Evolutionary conservation across 2,329 filamentous ascomycete genomes (phyloP), one percentile per base, ranked within the genome.

Genomic region (Epichloe amarillans): DNA sequence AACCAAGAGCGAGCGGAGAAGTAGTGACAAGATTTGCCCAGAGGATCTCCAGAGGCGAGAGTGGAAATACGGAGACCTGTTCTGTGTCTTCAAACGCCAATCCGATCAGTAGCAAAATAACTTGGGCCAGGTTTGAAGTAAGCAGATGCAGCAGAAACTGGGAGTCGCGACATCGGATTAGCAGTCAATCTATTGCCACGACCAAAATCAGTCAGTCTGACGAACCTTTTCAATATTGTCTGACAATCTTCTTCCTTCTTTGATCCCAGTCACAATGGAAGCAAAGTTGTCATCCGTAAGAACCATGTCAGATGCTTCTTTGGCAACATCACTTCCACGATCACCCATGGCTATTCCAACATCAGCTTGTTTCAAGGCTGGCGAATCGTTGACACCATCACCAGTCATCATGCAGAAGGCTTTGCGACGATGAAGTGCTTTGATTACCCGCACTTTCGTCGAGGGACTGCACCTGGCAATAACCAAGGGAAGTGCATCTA

Each of bases 211-310:
- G 30, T 37, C 19, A 6, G 30, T 37, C 19, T 8, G 23, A 17
- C 60, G 40, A 60, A 83, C 83, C 70, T 86, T 86, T 62, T 86
- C 82, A 54, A 87, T 84, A 56, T 86, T 86, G 69, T 86, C 82
- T 56, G 84, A 83, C 49, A 86, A 72, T 38, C 83, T 72, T 41
- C 83, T 76, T 12, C 83, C 83, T 64, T 86, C 82, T 61, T 83
- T 77, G 44, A 87, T 81, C 36, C 80, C 83, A n/a, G 79, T 82
- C 40, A 86, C 75, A 50, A 86, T 87, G 30, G 84, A 88, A 11
- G 88, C 86, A 62, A 94, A 94, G 67, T 94, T 90, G 65, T 93
- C 88, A 62, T 93, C 87, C 0, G 86, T 89, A 40, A 95, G 72
- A 37, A 94, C 86, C 75, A 95, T 93, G 61, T 94, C 88, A 1